phyloP scores from a whole-genome alignment of 805 yeast species.

The Lachancea thermotolerans region DNA sequence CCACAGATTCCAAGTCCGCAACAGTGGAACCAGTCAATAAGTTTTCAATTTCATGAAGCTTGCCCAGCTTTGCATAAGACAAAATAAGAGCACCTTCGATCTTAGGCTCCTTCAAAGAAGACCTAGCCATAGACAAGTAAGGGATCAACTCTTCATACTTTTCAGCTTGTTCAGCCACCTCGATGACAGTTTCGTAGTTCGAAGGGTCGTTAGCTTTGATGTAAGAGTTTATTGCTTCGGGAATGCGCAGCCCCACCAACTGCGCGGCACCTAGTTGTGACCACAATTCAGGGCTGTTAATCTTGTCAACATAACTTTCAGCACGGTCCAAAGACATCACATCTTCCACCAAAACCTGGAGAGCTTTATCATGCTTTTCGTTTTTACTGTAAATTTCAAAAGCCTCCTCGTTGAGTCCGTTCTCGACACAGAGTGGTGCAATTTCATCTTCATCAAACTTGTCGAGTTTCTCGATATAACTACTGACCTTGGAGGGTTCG shows the following conservation, averaged over 20 bases:
- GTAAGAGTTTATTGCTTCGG: conserved; percentile 88
- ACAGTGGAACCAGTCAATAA: conserved; percentile 83
- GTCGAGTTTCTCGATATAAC: conserved; percentile 83
- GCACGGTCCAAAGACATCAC: conserved; percentile 93
- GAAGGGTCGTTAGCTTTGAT: conserved; percentile 87
- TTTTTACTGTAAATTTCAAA: conserved; percentile 85
- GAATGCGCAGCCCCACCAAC: conserved; percentile 83
- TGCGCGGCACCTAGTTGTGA: conserved; percentile 94
- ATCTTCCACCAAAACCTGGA: conserved; percentile 87
- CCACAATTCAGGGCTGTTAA: conserved; percentile 85
- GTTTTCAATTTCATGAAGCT: conserved; percentile 72
- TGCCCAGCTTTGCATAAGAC: conserved; percentile 75
- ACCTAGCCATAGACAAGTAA: conserved; percentile 86
- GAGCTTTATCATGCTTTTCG: conserved; percentile 68
- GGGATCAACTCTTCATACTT: conserved; percentile 89
- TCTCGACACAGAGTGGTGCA: conserved; percentile 85
- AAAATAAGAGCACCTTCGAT: conserved; percentile 89
- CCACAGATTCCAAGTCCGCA: conserved; percentile 86
- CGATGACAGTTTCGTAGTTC: conserved; percentile 86
- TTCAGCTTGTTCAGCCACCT: conserved; percentile 91
- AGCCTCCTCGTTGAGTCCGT: conserved; percentile 87
- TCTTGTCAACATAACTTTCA: conserved; percentile 83
- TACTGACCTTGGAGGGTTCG: conserved; percentile 76
- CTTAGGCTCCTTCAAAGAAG: conserved; percentile 80
- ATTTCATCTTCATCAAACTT: conserved; percentile 90